phyloP scores from a whole-genome alignment of 192 early-diverging fungal genomes.

The Coemansia sp. region DNA sequence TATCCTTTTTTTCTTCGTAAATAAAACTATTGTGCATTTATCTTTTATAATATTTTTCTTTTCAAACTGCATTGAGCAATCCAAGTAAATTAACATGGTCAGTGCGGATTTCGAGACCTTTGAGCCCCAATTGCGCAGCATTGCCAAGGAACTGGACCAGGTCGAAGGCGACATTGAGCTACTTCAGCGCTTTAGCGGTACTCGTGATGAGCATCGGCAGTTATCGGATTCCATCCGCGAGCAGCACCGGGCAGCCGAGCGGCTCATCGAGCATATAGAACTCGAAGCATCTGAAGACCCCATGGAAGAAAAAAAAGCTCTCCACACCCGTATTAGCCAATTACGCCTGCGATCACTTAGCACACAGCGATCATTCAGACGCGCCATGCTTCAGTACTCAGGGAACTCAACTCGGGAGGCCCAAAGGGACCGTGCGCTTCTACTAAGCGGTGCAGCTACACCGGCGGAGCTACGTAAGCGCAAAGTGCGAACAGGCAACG shows the following conservation, averaged over 20 bases:
- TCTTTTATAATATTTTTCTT: not conserved
- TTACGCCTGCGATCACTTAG: not conserved
- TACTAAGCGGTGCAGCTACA: constrained; percentile 44
- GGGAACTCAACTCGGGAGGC: constrained; percentile 19
- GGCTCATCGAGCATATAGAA: constrained; percentile 24
- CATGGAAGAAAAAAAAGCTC: not conserved
- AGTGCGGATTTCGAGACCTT: not conserved
- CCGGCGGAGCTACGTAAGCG: constrained; percentile 46
- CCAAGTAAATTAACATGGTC: not conserved
- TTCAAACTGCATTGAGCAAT: no score
- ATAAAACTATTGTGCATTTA: not conserved
- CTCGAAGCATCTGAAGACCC: not conserved
- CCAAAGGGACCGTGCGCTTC: constrained; percentile 32
- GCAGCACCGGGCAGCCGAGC: constrained; percentile 42
- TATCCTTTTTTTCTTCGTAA: not conserved
- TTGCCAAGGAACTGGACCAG: constrained; percentile 32
- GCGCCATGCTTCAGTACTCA: constrained; percentile 34
- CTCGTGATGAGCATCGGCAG: constrained; percentile 32
- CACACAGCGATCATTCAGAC: constrained; percentile 32
- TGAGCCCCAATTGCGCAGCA: constrained; percentile 14
- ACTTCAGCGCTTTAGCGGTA: constrained; percentile 38
- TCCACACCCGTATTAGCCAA: not conserved
- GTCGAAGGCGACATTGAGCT: constrained; percentile 24
- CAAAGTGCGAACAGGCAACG: constrained; percentile 29
- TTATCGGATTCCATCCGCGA: constrained; percentile 46